Evolutionary conservation across 176 grass and related monocot genomes (phyloP).

Genomic region (Tillandsia fasciculata): DNA sequence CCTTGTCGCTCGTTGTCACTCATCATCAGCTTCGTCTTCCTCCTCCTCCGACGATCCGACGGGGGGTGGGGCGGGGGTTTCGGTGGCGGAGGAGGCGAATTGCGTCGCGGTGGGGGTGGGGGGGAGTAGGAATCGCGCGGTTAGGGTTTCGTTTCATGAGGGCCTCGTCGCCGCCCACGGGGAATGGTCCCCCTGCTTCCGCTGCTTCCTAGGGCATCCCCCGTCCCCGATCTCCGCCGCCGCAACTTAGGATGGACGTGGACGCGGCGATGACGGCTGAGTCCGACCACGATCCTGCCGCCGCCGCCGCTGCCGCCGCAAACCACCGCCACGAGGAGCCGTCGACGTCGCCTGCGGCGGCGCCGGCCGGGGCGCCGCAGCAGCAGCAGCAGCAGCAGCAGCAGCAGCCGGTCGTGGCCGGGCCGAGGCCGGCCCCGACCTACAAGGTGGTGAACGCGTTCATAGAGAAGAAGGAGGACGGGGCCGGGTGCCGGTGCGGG

Average conservation of each 20-base stretch:
- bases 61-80: not conserved
- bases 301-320: conserved; percentile 14
- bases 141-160: not conserved
- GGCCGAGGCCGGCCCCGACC: conserved; percentile 58
- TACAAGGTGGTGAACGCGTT: conserved; percentile 73
- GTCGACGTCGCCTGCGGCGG: conserved; percentile 18
- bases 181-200: not conserved
- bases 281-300: conserved; percentile 46
- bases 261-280: conserved; percentile 68
- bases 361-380: conserved; percentile 28
- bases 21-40: not conserved
- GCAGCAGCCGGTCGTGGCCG: conserved; percentile 19
- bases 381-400: conserved; percentile 1
- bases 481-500: conserved; percentile 76
- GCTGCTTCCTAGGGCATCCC: not conserved
- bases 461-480: conserved; percentile 93
- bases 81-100: conserved; percentile 1
- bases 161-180: not conserved
- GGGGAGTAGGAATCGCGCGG: not conserved
- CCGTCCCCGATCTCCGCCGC: not conserved
- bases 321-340: conserved; percentile 25
- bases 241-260: conserved; percentile 43
- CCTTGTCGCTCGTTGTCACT: not conserved
- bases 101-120: not conserved
- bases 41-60: too few relatives aligned